Conservation (phyloP, 139 green algal species). For the Coelastrella sp. region DNA sequence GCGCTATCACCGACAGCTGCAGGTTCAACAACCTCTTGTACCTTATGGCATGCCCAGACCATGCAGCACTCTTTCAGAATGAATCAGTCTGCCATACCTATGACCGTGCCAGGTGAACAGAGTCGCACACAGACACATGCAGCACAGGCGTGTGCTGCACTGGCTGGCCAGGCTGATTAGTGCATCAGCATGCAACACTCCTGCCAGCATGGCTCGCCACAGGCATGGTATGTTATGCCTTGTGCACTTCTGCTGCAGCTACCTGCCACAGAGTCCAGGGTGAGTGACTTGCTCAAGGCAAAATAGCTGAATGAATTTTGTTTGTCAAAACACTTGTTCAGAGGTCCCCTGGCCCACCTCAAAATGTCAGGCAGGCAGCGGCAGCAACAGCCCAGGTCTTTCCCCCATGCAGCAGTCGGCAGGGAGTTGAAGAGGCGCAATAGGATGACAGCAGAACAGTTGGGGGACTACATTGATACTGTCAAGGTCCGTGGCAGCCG, state of each 20-base stretch:
- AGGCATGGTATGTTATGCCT: too few relatives aligned
- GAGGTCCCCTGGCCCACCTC: slow-evolving; percentile 12
- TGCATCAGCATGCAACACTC: neutral
- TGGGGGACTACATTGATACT: slow-evolving; percentile 13
- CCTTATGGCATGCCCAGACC: slow-evolving; percentile 72
- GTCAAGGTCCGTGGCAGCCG: slow-evolving; percentile 1
- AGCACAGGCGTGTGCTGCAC: neutral
- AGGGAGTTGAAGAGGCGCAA: slow-evolving; percentile 5
- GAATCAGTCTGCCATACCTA: neutral
- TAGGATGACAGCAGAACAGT: slow-evolving; percentile 5
- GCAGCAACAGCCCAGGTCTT: neutral
- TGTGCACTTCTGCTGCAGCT: too few relatives aligned
- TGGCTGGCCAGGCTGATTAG: neutral
- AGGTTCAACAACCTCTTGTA: slow-evolving; percentile 57
- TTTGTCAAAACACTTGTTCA: neutral
- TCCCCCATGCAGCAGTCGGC: neutral
- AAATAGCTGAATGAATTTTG: neutral
- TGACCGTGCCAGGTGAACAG: neutral
- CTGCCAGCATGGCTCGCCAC: neutral
- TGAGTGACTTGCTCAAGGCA: too few relatives aligned
- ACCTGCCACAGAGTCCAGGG: too few relatives aligned
- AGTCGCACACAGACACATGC: neutral
- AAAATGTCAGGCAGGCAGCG: slow-evolving; percentile 13
- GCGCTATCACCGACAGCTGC: slow-evolving; percentile 66
- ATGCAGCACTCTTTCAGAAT: slow-evolving; percentile 55